Evolutionary conservation across 495 filamentous ascomycete genomes (phyloP).

Genomic region (Pyrenula aspistea): DNA sequence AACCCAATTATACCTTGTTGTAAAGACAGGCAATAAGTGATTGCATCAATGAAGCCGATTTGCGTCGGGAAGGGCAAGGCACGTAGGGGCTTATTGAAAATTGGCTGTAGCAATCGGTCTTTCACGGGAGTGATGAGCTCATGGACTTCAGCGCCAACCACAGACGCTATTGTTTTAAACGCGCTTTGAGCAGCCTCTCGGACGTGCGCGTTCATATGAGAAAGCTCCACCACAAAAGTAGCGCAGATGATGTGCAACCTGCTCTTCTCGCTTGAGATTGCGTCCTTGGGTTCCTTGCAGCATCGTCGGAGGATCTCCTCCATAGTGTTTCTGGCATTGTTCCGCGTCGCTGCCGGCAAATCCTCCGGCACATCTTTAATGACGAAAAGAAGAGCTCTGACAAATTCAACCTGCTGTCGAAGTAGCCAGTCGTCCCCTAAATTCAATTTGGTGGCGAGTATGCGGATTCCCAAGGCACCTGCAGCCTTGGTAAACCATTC

Average conservation of each 20-base stretch:
- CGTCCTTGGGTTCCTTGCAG: slow-evolving; percentile 64
- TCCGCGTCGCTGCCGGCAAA: slow-evolving; percentile 73
- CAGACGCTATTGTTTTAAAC: slow-evolving; percentile 68
- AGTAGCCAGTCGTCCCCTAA: slow-evolving; percentile 76
- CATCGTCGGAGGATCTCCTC: slow-evolving; percentile 64
- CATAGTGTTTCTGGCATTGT: slow-evolving; percentile 68
- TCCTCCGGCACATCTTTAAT: slow-evolving; percentile 95
- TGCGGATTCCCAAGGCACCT: slow-evolving; percentile 77
- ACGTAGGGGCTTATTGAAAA: slow-evolving; percentile 88
- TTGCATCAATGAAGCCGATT: slow-evolving; percentile 95
- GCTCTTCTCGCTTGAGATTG: slow-evolving; percentile 53
- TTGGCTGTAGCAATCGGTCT: slow-evolving; percentile 70
- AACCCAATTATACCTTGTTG: slow-evolving; percentile 79
- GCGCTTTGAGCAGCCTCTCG: slow-evolving; percentile 71
- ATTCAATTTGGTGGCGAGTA: slow-evolving; percentile 66
- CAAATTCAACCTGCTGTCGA: slow-evolving; percentile 70
- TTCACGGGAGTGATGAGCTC: slow-evolving; percentile 80
- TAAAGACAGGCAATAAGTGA: slow-evolving; percentile 81
- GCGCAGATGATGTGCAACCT: slow-evolving; percentile 64
- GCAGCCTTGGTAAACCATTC: slow-evolving; percentile 97
- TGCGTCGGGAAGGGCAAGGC: slow-evolving; percentile 86
- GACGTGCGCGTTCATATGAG: slow-evolving; percentile 90
- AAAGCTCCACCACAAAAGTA: slow-evolving; percentile 74
- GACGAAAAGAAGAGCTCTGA: slow-evolving; percentile 80
- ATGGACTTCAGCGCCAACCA: slow-evolving; percentile 63